These are phyloP conservation scores for Ilex asprella DNA, from an alignment of 257 asterid genomes.

Conservation along the genomic window DNA sequence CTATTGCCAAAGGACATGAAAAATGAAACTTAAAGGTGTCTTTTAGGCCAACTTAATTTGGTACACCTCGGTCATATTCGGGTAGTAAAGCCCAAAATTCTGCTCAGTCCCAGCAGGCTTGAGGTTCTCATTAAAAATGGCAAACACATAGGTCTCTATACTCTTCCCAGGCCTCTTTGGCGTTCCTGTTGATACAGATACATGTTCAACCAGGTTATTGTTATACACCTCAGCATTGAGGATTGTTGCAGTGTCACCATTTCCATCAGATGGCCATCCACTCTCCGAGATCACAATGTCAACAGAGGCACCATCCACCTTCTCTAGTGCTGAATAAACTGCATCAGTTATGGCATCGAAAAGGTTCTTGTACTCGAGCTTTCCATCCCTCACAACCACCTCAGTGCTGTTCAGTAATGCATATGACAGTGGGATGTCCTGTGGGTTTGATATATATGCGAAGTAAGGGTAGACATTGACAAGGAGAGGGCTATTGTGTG, in stretches of 20 bases:
- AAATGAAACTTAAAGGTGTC: no score
- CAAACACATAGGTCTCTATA: conserved; percentile 17
- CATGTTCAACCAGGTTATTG: conserved; percentile 3
- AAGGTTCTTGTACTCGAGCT: conserved; percentile 23
- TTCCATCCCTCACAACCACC: neutral
- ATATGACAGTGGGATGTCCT: conserved; percentile 4
- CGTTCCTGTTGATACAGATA: conserved; percentile 2
- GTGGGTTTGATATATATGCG: conserved; percentile 2
- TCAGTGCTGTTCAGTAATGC: conserved; percentile 22
- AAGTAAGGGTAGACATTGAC: conserved; percentile 41
- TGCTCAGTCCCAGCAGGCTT: conserved; percentile 16
- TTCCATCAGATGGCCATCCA: conserved; percentile 35
- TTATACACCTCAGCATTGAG: conserved; percentile 16
- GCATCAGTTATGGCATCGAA: conserved; percentile 47
- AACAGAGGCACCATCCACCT: conserved; percentile 16
- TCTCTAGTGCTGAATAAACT: conserved; percentile 35
- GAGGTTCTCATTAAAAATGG: conserved; percentile 22
- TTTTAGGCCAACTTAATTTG: no score
- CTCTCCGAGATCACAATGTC: conserved; percentile 34
- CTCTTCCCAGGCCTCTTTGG: conserved; percentile 17
- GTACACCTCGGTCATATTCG: neutral
- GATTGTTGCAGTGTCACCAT: conserved; percentile 3
- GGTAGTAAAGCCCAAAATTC: conserved; percentile 21
- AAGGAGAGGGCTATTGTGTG: conserved; percentile 18
- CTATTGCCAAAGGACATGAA: no score